These are phyloP conservation scores for Plasmodium knowlesi DNA, from an alignment of 169 alveolate genomes.

Conservation along the genomic window DNA sequence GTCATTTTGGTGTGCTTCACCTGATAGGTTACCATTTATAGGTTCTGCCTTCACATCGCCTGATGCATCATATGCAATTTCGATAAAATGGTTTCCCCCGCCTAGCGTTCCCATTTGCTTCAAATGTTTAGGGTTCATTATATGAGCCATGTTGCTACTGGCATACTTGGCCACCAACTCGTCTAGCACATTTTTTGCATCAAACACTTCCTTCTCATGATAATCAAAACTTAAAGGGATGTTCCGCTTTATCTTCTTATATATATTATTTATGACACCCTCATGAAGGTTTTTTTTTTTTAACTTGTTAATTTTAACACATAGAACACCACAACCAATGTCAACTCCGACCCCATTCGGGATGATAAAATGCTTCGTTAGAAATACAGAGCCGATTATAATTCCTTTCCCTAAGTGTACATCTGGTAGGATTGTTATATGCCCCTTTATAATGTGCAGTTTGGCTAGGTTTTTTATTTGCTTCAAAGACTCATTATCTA, in stretches of 20 bases:
- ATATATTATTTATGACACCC: constrained; percentile 35
- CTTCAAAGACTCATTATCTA: constrained; percentile 53
- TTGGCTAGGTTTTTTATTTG: constrained; percentile 74
- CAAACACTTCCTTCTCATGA: constrained; percentile 64
- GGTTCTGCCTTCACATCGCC: background rate
- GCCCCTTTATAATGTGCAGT: constrained; percentile 75
- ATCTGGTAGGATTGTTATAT: constrained; percentile 83
- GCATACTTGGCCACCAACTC: constrained; percentile 32
- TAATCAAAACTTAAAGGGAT: constrained; percentile 69
- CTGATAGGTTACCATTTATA: background rate
- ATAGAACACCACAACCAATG: constrained; percentile 81
- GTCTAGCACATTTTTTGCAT: constrained; percentile 42
- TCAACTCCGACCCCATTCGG: constrained; percentile 84
- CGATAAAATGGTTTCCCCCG: constrained; percentile 86
- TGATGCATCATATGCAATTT: constrained; percentile 77
- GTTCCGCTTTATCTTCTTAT: constrained; percentile 18
- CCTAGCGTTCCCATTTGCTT: constrained; percentile 84
- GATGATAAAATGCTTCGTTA: constrained; percentile 75
- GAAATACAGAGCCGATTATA: constrained; percentile 79
- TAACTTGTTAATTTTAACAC: constrained; percentile 73
- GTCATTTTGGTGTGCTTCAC: background rate
- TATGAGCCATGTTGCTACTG: constrained; percentile 23
- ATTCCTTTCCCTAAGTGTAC: constrained; percentile 86
- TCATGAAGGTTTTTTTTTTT: constrained; percentile 57
- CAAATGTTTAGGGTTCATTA: constrained; percentile 74